phyloP scores from a whole-genome alignment of 805 yeast species.

The Cyberlindnera mississippiensis region DNA sequence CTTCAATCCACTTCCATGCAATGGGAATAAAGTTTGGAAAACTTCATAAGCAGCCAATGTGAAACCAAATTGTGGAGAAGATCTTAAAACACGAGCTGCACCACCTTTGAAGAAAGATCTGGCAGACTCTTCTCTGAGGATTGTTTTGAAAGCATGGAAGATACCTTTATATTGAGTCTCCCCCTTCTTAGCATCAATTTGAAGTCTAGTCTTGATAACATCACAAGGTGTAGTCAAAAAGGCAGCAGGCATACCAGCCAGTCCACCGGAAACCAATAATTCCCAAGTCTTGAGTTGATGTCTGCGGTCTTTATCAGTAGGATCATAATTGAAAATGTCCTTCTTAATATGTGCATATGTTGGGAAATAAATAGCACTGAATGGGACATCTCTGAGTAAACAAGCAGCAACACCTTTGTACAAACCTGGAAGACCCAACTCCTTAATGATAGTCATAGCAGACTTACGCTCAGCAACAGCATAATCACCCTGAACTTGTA shows the following conservation, averaged over 20 bases:
- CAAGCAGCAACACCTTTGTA: conserved; percentile 93
- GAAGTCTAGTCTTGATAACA: conserved; percentile 92
- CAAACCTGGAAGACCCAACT: conserved; percentile 78
- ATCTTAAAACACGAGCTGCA: conserved; percentile 87
- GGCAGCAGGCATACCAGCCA: conserved; percentile 98
- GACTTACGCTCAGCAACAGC: conserved; percentile 29
- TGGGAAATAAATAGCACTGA: conserved; percentile 95
- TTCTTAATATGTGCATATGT: conserved; percentile 91
- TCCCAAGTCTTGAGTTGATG: conserved; percentile 75
- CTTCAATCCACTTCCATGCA: conserved; percentile 31
- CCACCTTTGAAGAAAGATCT: conserved; percentile 94
- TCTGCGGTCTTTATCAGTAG: conserved; percentile 52
- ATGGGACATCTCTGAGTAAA: conserved; percentile 90
- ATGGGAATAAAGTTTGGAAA: conserved; percentile 75
- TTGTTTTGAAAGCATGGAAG: conserved; percentile 68
- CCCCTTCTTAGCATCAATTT: conserved; percentile 73
- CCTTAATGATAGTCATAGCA: conserved; percentile 70
- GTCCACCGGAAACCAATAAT: conserved; percentile 79
- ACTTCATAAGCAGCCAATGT: conserved; percentile 96
- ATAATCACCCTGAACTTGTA: conserved; percentile 86
- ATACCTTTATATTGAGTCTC: conserved; percentile 78
- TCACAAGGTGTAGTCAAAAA: conserved; percentile 95
- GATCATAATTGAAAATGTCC: conserved; percentile 78
- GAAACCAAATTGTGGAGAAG: conserved; percentile 97
- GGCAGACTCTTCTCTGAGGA: conserved; percentile 77